Evolutionary conservation across 345 rosid genomes (phyloP), one percentile per base, ranked within the genome.

Genomic region (Adansonia digitata): DNA sequence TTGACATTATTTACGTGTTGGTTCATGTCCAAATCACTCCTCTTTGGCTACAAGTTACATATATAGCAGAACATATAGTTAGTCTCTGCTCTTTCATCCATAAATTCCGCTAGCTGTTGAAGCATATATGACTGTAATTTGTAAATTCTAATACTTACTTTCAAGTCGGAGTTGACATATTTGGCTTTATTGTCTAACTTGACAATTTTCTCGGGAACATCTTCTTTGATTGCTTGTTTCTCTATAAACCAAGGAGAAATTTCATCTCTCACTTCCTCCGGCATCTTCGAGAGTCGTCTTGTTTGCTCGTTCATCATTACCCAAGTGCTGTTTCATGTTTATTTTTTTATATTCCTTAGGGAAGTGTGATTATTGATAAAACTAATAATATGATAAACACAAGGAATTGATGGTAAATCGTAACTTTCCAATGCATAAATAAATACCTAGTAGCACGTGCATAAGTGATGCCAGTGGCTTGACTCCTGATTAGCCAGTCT

Each of bases 1-100:
- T 90, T 88, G 46, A 90, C 91, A 81, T 90, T 90, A 84, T 86
- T 88, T 75, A 88, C 94, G 69, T 88, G 94, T 48, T 88, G 88
- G 84, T 90, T 90, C 94, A 90, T 83, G 76, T 88, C 91, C 79
- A 88, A 73, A 76, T 90, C 91, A 69, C 82, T 83, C 79, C 94
- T 84, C 75, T 80, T 78, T 1, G 94, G 87, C 88, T 90, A 61
- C 64, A 83, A 70, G 70, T 15, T 9, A 67, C 11, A 27, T 31
- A 24, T 40, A 34, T 18, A n/a, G 39, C 12, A 70, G 7, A 26
- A 26, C 24, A 51, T 35, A 4, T 9, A 56, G 59, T 79, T 52
- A 64, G 69, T 68, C 18, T 20, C 14, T 69, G 35, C 31, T 31
- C 35, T 37, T 67, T 67, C 20, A 68, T 74, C 34, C 53, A 31